Evolutionary conservation across 768 basidiomycete species (phyloP).

Genomic region (Heimioporus sp.): DNA sequence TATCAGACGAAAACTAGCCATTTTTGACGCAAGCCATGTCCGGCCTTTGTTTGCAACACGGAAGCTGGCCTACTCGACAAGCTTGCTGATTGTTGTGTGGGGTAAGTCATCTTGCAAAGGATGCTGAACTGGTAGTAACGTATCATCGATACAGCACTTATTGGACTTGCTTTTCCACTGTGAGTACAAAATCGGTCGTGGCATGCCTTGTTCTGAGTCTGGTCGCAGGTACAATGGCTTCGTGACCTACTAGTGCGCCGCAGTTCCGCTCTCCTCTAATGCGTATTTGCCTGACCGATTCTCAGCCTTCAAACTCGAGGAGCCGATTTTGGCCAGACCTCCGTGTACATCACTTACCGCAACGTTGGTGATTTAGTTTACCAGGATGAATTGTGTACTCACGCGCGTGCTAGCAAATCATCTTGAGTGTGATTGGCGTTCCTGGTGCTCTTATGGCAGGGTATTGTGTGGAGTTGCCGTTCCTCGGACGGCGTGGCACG

Average conservation of each 20-base stretch:
- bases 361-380: conserved; percentile 42
- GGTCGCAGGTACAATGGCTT: conserved; percentile 46
- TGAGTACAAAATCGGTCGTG: conserved; percentile 25
- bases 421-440: conserved; percentile 54
- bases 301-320: conserved; percentile 62
- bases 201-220: neutral
- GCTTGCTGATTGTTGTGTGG: conserved; percentile 51
- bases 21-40: conserved; percentile 43
- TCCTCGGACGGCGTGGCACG: conserved; percentile 53
- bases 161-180: conserved; percentile 75
- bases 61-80: conserved; percentile 50
- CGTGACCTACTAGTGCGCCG: conserved; percentile 48
- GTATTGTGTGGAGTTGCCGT: conserved; percentile 48
- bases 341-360: conserved; percentile 69
- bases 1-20: conserved; percentile 37
- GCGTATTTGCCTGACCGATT: neutral
- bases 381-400: neutral
- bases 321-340: conserved; percentile 66
- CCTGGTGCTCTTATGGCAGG: conserved; percentile 59
- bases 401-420: conserved; percentile 42
- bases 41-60: conserved; percentile 49
- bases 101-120: conserved; percentile 26
- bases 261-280: neutral
- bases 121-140: neutral
- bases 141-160: conserved; percentile 47